Percentiles rank a stretch among this genome's conserved stretches.
Evolutionary conservation across 2,329 filamentous ascomycete species (phyloP).

Genomic region (Rhinocladiella mackenziei): DNA sequence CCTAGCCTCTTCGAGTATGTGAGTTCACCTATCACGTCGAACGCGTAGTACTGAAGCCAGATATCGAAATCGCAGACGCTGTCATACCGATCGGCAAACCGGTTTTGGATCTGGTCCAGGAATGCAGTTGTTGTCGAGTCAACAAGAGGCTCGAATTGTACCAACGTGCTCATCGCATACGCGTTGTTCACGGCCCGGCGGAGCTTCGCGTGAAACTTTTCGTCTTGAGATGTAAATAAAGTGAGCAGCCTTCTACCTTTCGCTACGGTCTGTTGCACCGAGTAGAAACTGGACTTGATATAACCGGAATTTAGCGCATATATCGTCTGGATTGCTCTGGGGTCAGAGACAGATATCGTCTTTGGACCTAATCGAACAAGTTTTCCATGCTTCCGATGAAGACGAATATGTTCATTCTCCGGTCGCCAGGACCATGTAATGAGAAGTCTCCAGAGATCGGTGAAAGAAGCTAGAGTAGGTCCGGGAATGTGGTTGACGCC

Average conservation of each 20-base stretch:
- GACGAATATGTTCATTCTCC: conserved; percentile 26
- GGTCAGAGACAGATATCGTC: conserved; percentile 30
- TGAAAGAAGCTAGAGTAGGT: conserved; percentile 29
- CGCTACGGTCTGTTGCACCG: conserved; percentile 31
- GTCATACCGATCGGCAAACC: conserved; percentile 39
- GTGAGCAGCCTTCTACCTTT: conserved; percentile 30
- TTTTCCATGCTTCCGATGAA: conserved; percentile 32
- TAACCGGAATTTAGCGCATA: conserved; percentile 24
- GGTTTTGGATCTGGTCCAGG: conserved; percentile 55
- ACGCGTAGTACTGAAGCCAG: conserved; percentile 40
- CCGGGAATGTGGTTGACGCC: conserved; percentile 30
- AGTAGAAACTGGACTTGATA: conserved; percentile 30
- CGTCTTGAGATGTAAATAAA: conserved; percentile 56
- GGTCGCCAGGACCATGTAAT: conserved; percentile 29
- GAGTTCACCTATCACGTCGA: conserved; percentile 35
- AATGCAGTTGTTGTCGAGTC: conserved; percentile 70
- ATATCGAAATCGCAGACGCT: conserved; percentile 33
- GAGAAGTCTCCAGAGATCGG: conserved; percentile 30
- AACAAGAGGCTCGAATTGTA: conserved; percentile 62
- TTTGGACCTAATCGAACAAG: conserved; percentile 34
- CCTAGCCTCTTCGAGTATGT: conserved; percentile 36
- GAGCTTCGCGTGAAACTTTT: conserved; percentile 69
- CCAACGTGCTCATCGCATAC: conserved; percentile 42
- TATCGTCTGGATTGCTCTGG: conserved; percentile 23
- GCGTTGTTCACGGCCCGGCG: conserved; percentile 69